Evolutionary conservation across 352 stramenopile species (phyloP), one percentile per base, ranked within the genome.

Genomic region (Phytophthora cajani): DNA sequence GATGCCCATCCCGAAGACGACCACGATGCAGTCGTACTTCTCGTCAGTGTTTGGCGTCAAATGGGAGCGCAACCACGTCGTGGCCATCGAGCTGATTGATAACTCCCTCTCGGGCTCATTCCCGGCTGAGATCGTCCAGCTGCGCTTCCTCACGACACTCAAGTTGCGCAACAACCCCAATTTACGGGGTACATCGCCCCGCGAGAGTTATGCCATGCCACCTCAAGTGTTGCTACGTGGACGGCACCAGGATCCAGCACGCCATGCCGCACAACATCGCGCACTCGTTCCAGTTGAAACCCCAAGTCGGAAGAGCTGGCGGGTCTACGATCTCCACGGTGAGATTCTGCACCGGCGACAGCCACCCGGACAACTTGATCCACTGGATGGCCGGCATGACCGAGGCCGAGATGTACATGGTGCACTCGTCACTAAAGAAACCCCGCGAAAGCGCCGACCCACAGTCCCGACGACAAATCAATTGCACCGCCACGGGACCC

Each of bases 21-120:
- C 47, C 6, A 78, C 71, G 5, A 82, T 89, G 52, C 71, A 79
- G 33, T 64, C 59, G 2, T 67, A 71, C 58, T 80, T 89, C 21
- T 52, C 73, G 1, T 65, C 19, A 0, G 67, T 90, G 1, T 77
- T 71, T 27, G 82, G 84, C 0, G 71, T 88, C 9, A 74, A 74
- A 12, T 93, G 84, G 81, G 77, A 89, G 32, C 71, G 73, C 7
- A 91, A 91, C 60, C 82, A 88, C 54, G 77, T 93, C 36, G 71
- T 91, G 6, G 50, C 74, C 1, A 76, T 93, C 44, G 85, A 91
- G 47, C 40, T 93, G 7, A 77, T 66, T 2, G 64, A 36, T 2
- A 93, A 93, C 49, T 80, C 68, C 25, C 70, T 93, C n/a, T 44
- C 58, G 8, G 85, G 85, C 0, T 69, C 19, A 21, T 65, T 92